Conservation (phyloP, 2,329 filamentous ascomycete genomes). For the Aureobasidium mangrovei region DNA sequence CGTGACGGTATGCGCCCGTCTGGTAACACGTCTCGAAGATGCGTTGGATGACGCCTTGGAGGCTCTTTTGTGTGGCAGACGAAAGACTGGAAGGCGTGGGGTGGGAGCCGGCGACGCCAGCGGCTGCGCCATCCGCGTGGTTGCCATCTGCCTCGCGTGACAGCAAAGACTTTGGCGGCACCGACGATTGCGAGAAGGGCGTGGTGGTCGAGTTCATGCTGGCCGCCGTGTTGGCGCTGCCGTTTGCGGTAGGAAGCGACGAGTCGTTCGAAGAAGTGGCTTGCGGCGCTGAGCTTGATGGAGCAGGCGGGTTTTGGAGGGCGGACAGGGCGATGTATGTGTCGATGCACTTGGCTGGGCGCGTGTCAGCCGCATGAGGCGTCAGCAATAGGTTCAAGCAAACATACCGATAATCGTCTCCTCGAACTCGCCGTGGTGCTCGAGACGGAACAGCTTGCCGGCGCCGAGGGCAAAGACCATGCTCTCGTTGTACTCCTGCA, state of each 20-base stretch:
- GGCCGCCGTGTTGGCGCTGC: conserved; percentile 45
- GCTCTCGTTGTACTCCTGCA: conserved; percentile 98
- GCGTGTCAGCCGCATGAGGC: conserved; percentile 4
- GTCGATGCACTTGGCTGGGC: conserved; percentile 79
- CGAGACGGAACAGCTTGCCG: conserved; percentile 88
- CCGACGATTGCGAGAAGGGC: conserved; percentile 85
- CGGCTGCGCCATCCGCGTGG: conserved; percentile 48
- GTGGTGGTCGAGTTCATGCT: conserved; percentile 78
- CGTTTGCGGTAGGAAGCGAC: conserved; percentile 53
- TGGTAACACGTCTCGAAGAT: conserved; percentile 85
- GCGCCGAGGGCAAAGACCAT: conserved; percentile 96
- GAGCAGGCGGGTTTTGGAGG: conserved; percentile 46
- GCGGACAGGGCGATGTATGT: conserved; percentile 83
- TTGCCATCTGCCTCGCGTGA: conserved; percentile 62
- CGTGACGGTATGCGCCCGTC: conserved; percentile 83
- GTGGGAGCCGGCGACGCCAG: conserved; percentile 44
- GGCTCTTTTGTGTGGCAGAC: conserved; percentile 64
- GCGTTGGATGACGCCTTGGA: conserved; percentile 76
- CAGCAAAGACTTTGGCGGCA: conserved; percentile 91
- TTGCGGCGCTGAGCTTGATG: conserved; percentile 40
- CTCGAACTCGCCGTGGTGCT: conserved; percentile 87
- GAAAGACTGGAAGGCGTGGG: conserved; percentile 59
- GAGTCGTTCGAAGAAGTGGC: conserved; percentile 49
- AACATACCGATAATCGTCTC: conserved; percentile 83
- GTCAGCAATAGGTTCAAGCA: neutral